Base-by-base conservation (phyloP, 768 basidiomycete species). In the Coprinopsis sp. region DNA sequence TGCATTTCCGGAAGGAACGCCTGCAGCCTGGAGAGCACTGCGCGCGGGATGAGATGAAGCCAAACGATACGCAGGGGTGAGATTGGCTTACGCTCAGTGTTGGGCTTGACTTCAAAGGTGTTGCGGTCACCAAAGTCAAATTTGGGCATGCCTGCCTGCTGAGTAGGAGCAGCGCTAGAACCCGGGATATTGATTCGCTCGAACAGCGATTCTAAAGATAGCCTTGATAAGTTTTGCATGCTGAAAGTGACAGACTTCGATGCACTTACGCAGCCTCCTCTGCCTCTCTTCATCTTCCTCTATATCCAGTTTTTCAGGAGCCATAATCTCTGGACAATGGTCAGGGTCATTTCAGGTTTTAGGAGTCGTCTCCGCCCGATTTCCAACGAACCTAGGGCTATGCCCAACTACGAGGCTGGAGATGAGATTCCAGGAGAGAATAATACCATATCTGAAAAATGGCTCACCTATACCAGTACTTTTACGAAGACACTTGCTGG, bases 1-100 rank as follows among this genome's bases (percentile, higher is more conserved):
- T 80, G 76, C 14, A 87, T 66, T 53, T 78, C 68, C 2, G 84
- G 84, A 4, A 88, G 73, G 57, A 88, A 87, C 0, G 78, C 74
- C 58, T 79, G 76, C 3, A 87, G 70, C 14, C 84, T 78, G 8
- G 77, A 70, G 5, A 89, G 66, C 16, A 88, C 86, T 88, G 51
- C 2, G 31, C 25, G 21, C n/a, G n/a, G 19, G 21, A 8, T 8
- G 14, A 36, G 34, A 8, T 18, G 10, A 18, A 8, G 8, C 31
- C 13, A 22, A 47, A 11, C 28, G 29, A 44, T 44, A 28, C 43
- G 33, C 52, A 33, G 37, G 34, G 37, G 21, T 23, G 11, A 18
- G 10, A 45, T 10, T 28, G 28, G 66, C 79, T 44, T 57, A 81
- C 81, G 69, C 52, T 78, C 77, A 45, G 67, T 58, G 16, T 76